These are phyloP conservation scores for Trichoderma koningiopsis DNA, from an alignment of 2,329 filamentous ascomycete genomes.

Conservation along the genomic window DNA sequence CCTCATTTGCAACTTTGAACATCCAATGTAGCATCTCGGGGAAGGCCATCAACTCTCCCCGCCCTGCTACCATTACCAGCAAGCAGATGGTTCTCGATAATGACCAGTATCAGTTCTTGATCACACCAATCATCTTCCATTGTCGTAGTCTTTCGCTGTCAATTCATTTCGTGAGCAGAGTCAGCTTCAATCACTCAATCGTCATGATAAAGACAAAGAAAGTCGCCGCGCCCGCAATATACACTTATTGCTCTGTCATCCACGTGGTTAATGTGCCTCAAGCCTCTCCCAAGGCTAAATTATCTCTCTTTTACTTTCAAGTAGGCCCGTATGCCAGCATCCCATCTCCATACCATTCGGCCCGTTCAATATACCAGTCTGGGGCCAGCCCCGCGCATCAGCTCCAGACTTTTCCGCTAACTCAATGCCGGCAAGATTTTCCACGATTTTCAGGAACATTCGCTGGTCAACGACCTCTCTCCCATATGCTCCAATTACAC, in stretches of 20 bases:
- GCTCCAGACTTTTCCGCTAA: constrained; percentile 8
- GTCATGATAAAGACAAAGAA: background rate
- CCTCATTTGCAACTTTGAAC: background rate
- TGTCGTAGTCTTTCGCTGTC: background rate
- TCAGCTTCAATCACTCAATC: background rate
- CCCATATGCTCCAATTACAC: background rate
- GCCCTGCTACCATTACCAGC: background rate
- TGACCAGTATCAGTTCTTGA: too few species aligned
- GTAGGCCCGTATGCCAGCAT: constrained; percentile 21
- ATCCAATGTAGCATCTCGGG: background rate
- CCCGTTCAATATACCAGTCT: constrained; percentile 18
- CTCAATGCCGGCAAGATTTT: constrained; percentile 9
- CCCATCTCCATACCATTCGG: constrained; percentile 19
- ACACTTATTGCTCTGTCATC: background rate
- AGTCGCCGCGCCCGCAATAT: background rate
- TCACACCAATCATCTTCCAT: background rate
- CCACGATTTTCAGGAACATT: constrained; percentile 5
- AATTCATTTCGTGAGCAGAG: background rate
- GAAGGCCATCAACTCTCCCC: background rate
- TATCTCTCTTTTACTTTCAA: background rate
- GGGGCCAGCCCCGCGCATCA: constrained; percentile 18
- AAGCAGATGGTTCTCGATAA: background rate
- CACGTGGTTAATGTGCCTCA: background rate
- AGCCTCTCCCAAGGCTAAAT: background rate
- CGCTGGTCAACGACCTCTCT: background rate